Base-by-base conservation (phyloP, 129 eudicot species). In the Calendula officinalis region DNA sequence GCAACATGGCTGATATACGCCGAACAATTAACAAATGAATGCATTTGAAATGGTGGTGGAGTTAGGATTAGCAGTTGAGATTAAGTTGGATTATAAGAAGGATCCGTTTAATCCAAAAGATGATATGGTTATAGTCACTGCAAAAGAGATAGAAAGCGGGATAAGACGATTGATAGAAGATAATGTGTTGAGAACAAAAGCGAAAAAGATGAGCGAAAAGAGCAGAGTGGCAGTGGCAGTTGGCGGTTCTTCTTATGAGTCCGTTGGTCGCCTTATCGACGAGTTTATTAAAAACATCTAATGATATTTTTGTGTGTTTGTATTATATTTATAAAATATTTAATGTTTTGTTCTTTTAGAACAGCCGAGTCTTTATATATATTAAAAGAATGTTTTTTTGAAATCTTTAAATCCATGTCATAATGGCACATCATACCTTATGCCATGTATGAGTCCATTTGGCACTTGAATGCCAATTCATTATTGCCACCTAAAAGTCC, bases 41-140 rank as follows among this genome's bases (percentile, higher is more conserved):
- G 71, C 71, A 39, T 66, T 66, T 66, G 40, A 66, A 22, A 66
- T 66, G 61, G 71, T 66, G 60, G 39, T 38, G 50, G 71, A 66
- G 60, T 7, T 51, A 4, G 71, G 71, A 49, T 50, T 66, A 4
- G 71, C 61, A 0, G 60, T 51, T 38, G 71, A 64, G 37, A 64
- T 64, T 16, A 48, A 64, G 34, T 14, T 64, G 69, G 48, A 64
- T 36, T 34, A 35, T 35, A 48, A 64, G 69, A 62, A 6, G 27
- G 22, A 65, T 49, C 3, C 50, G 12, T 49, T 48, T 65, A 49
- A 65, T 37, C 70, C 58, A 5, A 6, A 49, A 5, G 48, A 17
- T 0, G 48, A 64, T 3, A 8, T 5, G 1, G 40, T 27, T 33
- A 34, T 63, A 0, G 50, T 66, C 15, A 38, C 1, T 3, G 71